Percentiles rank a stretch among this genome's conserved stretches.
phyloP scores from a whole-genome alignment of 176 grass and related monocot genomes.

The Musa schizocarpa region DNA sequence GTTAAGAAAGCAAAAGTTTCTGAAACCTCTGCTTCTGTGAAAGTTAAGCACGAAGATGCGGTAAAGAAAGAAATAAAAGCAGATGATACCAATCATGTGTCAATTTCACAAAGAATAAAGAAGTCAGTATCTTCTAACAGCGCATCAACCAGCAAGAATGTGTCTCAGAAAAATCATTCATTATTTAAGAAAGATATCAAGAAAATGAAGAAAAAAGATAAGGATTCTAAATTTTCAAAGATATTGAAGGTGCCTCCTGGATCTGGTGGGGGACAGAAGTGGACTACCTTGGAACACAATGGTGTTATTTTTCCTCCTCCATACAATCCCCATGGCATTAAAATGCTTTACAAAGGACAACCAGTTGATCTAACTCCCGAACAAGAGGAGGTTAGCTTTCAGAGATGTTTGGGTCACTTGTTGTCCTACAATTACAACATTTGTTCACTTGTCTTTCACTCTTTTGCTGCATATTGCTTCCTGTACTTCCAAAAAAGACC shows the following conservation, averaged over 20 bases:
- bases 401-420: background rate
- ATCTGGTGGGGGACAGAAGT: conserved; percentile 79
- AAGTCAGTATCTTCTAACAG: conserved; percentile 49
- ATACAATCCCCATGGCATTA: conserved; percentile 78
- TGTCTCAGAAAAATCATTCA: conserved; percentile 42
- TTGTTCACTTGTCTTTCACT: conserved; percentile 10
- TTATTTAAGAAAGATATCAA: conserved; percentile 49
- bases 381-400: conserved; percentile 75
- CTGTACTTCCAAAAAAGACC: conserved; percentile 3
- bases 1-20: conserved; percentile 52
- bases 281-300: conserved; percentile 78
- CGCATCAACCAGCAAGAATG: conserved; percentile 34
- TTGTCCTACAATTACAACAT: background rate
- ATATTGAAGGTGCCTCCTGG: conserved; percentile 67
- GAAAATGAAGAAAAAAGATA: conserved; percentile 55
- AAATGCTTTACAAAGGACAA: conserved; percentile 90
- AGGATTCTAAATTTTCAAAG: conserved; percentile 63
- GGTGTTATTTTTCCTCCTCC: conserved; percentile 91
- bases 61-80: conserved; percentile 35
- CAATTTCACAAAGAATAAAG: conserved; percentile 50
- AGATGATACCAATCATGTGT: conserved; percentile 39
- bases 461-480: background rate
- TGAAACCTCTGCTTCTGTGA: conserved; percentile 20
- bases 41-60: conserved; percentile 13
- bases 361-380: conserved; percentile 76